Evolutionary conservation across 306 rosid genomes (phyloP).

Genomic region (Carpinus viminea): DNA sequence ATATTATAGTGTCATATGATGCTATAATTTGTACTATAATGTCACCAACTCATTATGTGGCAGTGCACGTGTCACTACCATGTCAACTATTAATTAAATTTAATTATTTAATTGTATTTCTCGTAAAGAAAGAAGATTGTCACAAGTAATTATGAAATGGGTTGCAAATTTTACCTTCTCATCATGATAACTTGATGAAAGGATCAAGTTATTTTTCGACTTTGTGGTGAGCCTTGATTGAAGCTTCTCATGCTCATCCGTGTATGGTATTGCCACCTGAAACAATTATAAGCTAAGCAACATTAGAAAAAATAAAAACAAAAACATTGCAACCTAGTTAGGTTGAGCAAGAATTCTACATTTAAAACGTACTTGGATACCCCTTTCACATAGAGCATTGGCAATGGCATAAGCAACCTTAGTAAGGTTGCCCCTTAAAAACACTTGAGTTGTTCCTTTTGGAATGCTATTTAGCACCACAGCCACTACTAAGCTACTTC

Average conservation of each 20-base stretch:
- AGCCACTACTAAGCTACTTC: conserved; percentile 40
- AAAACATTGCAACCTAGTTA: background rate
- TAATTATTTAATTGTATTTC: too few species aligned
- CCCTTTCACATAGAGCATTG: conserved; percentile 29
- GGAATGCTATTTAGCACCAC: conserved; percentile 39
- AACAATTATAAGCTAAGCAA: background rate
- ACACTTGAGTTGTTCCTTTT: conserved; percentile 38
- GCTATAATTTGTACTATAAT: too few species aligned
- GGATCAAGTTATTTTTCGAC: conserved; percentile 35
- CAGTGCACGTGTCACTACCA: too few species aligned
- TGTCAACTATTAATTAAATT: too few species aligned
- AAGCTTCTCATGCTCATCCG: conserved; percentile 50
- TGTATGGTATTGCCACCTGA: conserved; percentile 45
- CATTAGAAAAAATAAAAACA: too few species aligned
- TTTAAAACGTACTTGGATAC: conserved; percentile 30
- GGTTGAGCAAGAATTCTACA: background rate
- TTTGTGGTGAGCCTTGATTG: conserved; percentile 25
- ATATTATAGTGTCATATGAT: too few species aligned
- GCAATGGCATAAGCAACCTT: conserved; percentile 42
- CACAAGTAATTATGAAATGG: background rate
- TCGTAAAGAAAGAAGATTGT: background rate
- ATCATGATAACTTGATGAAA: conserved; percentile 30
- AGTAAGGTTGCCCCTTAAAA: conserved; percentile 42
- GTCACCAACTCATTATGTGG: too few species aligned
- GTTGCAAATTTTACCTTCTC: conserved; percentile 39